Evolutionary conservation across 306 rosid genomes (phyloP), one percentile per base, ranked within the genome.

Genomic region (Pterocarpus santalinus): DNA sequence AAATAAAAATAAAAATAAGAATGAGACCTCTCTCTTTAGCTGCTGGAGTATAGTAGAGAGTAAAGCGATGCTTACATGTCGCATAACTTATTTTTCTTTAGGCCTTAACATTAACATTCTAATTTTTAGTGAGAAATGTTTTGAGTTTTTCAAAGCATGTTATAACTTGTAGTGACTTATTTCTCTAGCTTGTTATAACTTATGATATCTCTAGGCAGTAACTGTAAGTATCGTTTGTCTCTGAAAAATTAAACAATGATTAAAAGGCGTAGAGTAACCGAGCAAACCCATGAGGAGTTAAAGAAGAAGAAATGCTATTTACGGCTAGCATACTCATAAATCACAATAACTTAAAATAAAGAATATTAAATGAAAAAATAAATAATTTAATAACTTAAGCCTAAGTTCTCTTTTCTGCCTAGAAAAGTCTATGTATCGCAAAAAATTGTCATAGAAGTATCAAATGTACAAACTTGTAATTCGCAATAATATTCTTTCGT

Each of bases 101-200:
- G 41, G 83, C 52, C 74, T 77, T 63, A 16, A 53, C 81, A 60
- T 72, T 28, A 58, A 68, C 75, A 80, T 16, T 65, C 65, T 41
- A 52, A 47, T 41, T 52, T 68, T 44, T 60, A 32, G 44, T 36
- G 32, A 28, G 44, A 36, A 67, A 55, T 55, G 46, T 36, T 14
- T 63, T 58, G 35, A 12, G 73, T 8, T 82, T 64, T 62, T 69
- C 67, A 60, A 53, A 38, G 73, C 64, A 66, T 34, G 28, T 22
- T 22, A 22, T 22, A 22, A 22, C 28, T 22, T 22, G 28, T 22
- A 22, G 28, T 22, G 28, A 22, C 28, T 22, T 22, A 22, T 22
- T 22, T 22, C 52, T 65, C 43, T 66, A 36, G 28, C 4, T 38
- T 38, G 41, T 38, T 38, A 38, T 38, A 38, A 38, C 41, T 38